phyloP scores from a whole-genome alignment of 108 stramenopile species.

The Cyclotella atomus region DNA sequence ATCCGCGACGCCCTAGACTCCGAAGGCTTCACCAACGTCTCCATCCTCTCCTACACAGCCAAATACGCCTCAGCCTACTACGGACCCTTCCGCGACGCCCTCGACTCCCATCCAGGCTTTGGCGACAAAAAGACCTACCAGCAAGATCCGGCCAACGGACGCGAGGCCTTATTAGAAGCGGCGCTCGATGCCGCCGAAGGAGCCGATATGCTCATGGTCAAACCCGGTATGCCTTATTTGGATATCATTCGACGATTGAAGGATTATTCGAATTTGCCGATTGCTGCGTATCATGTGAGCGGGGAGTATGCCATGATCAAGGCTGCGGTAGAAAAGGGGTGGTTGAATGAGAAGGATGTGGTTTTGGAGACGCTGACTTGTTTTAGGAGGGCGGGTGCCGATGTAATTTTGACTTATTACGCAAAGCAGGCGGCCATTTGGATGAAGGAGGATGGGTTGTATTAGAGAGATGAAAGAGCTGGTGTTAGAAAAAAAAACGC shows the following conservation, averaged over 20 bases:
- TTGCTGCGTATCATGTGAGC: slow-evolving; percentile 98
- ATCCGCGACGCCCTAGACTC: slow-evolving; percentile 97
- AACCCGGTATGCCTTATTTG: slow-evolving; percentile 98
- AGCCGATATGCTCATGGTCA: slow-evolving; percentile 99
- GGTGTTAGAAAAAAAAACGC: too few relatives aligned
- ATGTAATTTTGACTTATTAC: slow-evolving; percentile 98
- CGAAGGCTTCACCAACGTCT: slow-evolving; percentile 98
- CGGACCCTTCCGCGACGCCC: slow-evolving; percentile 99
- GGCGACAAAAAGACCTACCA: slow-evolving; percentile 99
- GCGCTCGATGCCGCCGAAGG: slow-evolving; percentile 97
- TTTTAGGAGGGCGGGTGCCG: slow-evolving; percentile 98
- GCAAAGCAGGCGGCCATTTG: slow-evolving; percentile 97
- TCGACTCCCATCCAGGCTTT: slow-evolving; percentile 94
- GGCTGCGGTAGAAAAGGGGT: slow-evolving; percentile 96
- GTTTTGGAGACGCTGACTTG: slow-evolving; percentile 96
- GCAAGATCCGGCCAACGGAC: slow-evolving; percentile 97
- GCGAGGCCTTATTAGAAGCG: slow-evolving; percentile 95
- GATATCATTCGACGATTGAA: slow-evolving; percentile 96
- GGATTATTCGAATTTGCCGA: slow-evolving; percentile 87
- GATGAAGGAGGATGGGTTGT: slow-evolving; percentile 45
- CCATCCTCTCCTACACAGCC: slow-evolving; percentile 98
- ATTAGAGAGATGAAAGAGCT: too few relatives aligned
- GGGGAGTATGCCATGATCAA: slow-evolving; percentile 99
- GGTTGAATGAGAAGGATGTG: slow-evolving; percentile 94
- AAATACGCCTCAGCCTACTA: slow-evolving; percentile 99